Conservation (phyloP, 768 basidiomycete species). For the Saitozyma podzolica region DNA sequence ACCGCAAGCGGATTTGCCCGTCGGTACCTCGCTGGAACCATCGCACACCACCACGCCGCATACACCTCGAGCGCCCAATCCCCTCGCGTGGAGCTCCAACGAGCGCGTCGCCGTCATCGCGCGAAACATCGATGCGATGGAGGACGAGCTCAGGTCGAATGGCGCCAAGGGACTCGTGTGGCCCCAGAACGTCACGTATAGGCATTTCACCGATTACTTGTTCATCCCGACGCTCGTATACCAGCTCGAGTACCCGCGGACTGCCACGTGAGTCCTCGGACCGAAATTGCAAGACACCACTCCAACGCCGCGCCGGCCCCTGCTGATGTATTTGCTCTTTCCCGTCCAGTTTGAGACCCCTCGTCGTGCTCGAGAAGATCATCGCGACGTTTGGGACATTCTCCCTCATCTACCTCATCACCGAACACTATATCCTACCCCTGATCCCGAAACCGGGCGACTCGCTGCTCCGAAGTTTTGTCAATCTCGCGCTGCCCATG, state of each 20-base stretch:
- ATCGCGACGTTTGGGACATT: constrained; percentile 95
- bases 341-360: constrained; percentile 57
- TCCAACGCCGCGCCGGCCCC: not conserved
- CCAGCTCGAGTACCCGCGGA: constrained; percentile 92
- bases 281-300: not conserved
- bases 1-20: constrained; percentile 28
- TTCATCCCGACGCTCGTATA: constrained; percentile 91
- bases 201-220: constrained; percentile 81
- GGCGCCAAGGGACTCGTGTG: constrained; percentile 67
- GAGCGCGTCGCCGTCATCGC: constrained; percentile 67
- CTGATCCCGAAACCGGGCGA: constrained; percentile 58
- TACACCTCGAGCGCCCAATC: constrained; percentile 35
- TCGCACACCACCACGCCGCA: constrained; percentile 40
- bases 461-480: constrained; percentile 60
- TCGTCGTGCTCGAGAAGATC: constrained; percentile 73
- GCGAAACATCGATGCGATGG: constrained; percentile 71
- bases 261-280: constrained; percentile 63
- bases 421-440: constrained; percentile 91
- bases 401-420: constrained; percentile 74
- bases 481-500: constrained; percentile 80
- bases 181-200: constrained; percentile 79
- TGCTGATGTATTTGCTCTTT: not conserved
- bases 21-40: constrained; percentile 50
- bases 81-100: constrained; percentile 68
- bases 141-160: constrained; percentile 70